These are phyloP conservation scores for Nidula microcarpa DNA, from an alignment of 768 basidiomycete species.

Conservation along the genomic window DNA sequence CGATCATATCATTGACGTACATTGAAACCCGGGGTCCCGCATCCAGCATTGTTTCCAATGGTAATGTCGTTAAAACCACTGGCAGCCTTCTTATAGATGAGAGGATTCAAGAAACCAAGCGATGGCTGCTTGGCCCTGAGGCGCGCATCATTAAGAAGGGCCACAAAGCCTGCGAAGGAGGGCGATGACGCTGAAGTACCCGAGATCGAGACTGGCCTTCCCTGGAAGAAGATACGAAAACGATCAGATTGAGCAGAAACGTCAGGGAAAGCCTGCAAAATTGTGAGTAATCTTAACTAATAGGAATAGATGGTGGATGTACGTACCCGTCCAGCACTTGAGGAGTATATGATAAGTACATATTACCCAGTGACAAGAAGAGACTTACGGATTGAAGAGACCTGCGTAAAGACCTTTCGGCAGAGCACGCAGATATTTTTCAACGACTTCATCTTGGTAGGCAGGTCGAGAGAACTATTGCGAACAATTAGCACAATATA, in stretches of 20 bases:
- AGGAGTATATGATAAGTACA: neutral
- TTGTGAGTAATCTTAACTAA: no score
- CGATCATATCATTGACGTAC: slow-evolving; percentile 23
- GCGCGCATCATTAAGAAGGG: slow-evolving; percentile 61
- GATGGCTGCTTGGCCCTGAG: slow-evolving; percentile 36
- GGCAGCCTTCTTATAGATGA: slow-evolving; percentile 43
- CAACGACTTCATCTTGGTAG: slow-evolving; percentile 11
- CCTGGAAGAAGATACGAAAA: slow-evolving; percentile 46
- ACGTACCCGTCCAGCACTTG: neutral
- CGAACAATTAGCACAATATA: no score
- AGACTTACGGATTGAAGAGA: slow-evolving; percentile 10
- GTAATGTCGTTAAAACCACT: slow-evolving; percentile 55
- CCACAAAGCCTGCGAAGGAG: slow-evolving; percentile 56
- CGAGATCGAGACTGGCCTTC: slow-evolving; percentile 29
- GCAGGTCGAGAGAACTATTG: slow-evolving; percentile 9
- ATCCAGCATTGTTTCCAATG: slow-evolving; percentile 47
- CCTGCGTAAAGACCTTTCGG: slow-evolving; percentile 12
- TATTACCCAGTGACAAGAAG: neutral
- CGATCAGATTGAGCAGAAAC: slow-evolving; percentile 53
- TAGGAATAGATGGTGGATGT: neutral
- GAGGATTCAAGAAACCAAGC: slow-evolving; percentile 64
- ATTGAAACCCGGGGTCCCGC: slow-evolving; percentile 61
- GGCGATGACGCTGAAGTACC: slow-evolving; percentile 68
- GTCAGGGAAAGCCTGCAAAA: slow-evolving; percentile 52
- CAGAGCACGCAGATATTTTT: slow-evolving; percentile 7